Percentiles rank a stretch among this genome's conserved stretches.
phyloP scores from a whole-genome alignment of 139 green algal species.

The Choricystis sp. region DNA sequence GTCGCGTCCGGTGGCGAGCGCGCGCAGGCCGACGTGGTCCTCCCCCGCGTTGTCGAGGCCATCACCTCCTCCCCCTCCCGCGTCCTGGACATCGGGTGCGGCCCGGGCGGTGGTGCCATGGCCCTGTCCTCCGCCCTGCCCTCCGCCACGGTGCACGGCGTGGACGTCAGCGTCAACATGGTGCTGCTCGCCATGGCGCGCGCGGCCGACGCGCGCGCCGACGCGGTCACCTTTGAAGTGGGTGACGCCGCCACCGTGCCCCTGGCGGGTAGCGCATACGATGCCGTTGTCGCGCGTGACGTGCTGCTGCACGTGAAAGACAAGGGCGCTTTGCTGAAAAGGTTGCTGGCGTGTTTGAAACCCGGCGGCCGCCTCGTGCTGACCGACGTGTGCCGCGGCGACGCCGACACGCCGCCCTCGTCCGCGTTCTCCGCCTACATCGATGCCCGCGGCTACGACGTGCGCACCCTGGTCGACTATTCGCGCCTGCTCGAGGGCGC shows the following conservation, averaged over 20 bases:
- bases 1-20: conserved; percentile 50
- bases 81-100: conserved; percentile 69
- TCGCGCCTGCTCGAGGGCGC: conserved; percentile 23
- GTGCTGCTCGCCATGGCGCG: conserved; percentile 46
- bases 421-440: conserved; percentile 54
- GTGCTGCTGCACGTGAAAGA: conserved; percentile 65
- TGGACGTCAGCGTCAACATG: conserved; percentile 76
- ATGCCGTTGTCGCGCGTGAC: conserved; percentile 55
- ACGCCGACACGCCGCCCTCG: conserved; percentile 3
- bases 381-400: conserved; percentile 60
- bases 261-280: conserved; percentile 29
- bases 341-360: conserved; percentile 38
- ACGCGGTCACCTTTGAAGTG: conserved; percentile 64
- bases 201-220: conserved; percentile 14
- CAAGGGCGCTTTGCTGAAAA: conserved; percentile 47
- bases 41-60: conserved; percentile 27
- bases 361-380: conserved; percentile 61
- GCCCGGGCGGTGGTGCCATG: conserved; percentile 48
- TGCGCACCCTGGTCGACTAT: conserved; percentile 36
- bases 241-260: conserved; percentile 35
- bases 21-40: conserved; percentile 15
- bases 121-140: conserved; percentile 39
- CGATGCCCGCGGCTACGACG: conserved; percentile 35
- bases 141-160: conserved; percentile 50
- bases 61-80: too few relatives aligned